Evolutionary conservation across 2,329 filamentous ascomycete genomes (phyloP).

Genomic region (Blastomyces emzantsi): DNA sequence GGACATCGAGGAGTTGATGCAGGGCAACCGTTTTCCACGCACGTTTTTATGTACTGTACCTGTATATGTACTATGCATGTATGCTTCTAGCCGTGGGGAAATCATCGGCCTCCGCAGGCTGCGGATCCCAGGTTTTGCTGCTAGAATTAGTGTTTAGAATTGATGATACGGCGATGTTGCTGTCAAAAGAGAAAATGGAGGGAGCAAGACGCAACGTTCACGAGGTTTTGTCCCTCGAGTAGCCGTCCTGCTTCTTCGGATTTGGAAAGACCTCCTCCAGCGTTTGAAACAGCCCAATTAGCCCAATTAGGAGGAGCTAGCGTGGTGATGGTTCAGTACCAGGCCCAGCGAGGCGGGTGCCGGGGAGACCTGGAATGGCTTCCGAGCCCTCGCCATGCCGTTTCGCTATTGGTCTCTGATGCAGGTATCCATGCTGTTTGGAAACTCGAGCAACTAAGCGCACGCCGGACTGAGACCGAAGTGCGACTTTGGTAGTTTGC

Average conservation of each 20-base stretch:
- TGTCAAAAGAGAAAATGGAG: not conserved
- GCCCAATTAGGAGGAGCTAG: no score
- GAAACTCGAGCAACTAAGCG: not conserved
- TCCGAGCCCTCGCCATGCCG: not conserved
- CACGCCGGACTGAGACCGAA: not conserved
- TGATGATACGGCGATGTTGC: not conserved
- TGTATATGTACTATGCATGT: not conserved
- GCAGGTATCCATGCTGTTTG: constrained; percentile 7
- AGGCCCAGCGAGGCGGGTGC: constrained; percentile 9
- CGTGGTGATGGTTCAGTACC: constrained; percentile 5
- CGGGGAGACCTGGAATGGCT: constrained; percentile 1
- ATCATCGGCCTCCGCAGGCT: not conserved
- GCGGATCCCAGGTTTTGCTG: not conserved
- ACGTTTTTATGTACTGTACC: not conserved
- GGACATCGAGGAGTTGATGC: not conserved
- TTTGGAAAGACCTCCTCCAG: not conserved
- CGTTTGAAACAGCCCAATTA: not conserved
- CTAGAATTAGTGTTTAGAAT: not conserved
- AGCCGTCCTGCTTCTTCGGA: not conserved
- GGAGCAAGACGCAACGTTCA: not conserved
- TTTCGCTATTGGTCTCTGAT: not conserved
- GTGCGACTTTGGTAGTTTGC: not conserved
- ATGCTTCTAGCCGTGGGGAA: not conserved
- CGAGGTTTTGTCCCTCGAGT: not conserved
- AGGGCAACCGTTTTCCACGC: not conserved